Conservation (phyloP, 75 land plant species). For the Larix kaempferi region DNA sequence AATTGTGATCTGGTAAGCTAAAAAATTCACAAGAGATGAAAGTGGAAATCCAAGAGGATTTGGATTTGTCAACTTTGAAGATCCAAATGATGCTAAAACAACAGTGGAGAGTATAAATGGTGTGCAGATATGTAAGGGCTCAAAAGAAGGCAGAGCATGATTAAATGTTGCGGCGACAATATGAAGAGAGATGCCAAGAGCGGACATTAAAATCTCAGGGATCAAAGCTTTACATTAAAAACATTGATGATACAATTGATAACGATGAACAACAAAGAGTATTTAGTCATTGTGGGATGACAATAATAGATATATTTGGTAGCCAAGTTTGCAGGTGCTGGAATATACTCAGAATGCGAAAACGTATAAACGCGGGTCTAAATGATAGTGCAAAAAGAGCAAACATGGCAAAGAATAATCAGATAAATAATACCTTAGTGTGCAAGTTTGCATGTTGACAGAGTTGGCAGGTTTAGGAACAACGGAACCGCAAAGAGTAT, state of each 20-base stretch:
- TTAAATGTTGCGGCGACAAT: conserved; percentile 40
- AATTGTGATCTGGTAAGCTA: no score
- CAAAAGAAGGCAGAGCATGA: conserved; percentile 62
- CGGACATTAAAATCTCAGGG: conserved; percentile 44
- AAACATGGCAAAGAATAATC: no score
- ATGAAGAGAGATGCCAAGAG: conserved; percentile 58
- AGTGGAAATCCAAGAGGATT: conserved; percentile 63
- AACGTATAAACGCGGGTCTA: no score
- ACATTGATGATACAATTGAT: conserved; percentile 57
- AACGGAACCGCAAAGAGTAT: no score
- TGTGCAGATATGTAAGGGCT: conserved; percentile 48
- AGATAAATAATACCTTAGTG: no score
- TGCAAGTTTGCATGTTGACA: no score
- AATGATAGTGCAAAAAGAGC: no score
- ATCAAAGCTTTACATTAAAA: conserved; percentile 65
- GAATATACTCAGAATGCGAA: no score
- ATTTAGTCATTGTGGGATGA: conserved; percentile 61
- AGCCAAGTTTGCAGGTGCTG: no score
- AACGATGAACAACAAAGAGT: conserved; percentile 43
- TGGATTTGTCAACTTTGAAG: conserved; percentile 71
- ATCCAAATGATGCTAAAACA: conserved; percentile 49
- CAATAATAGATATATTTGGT: no score
- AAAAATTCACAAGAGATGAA: no score
- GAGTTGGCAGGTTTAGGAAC: no score
- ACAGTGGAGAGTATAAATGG: conserved; percentile 62